These are phyloP conservation scores for Paecilomyces sp. DNA, from an alignment of 2,329 filamentous ascomycete genomes.

Conservation along the genomic window DNA sequence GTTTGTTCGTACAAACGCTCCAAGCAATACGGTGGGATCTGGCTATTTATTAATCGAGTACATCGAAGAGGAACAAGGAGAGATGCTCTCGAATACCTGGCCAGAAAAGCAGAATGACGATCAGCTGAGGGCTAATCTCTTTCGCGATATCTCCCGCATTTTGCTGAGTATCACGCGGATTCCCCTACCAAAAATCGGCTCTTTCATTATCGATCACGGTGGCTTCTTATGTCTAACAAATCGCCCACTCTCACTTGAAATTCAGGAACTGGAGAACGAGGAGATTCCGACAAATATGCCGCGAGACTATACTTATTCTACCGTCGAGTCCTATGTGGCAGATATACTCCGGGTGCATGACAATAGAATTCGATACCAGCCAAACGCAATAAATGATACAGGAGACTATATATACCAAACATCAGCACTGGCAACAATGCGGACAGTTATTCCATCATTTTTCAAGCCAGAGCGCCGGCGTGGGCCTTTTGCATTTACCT, in stretches of 20 bases:
- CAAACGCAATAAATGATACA: constrained; percentile 11
- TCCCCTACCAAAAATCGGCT: constrained; percentile 26
- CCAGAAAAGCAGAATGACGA: constrained; percentile 6
- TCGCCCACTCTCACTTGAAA: constrained; percentile 13
- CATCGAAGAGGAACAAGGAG: constrained; percentile 8
- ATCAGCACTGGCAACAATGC: constrained; percentile 3
- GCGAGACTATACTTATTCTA: not conserved
- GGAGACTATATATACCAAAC: constrained; percentile 7
- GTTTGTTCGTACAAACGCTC: not conserved
- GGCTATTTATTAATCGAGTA: constrained; percentile 16
- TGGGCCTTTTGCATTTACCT: constrained; percentile 24
- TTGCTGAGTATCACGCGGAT: constrained; percentile 10
- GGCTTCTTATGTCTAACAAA: constrained; percentile 12
- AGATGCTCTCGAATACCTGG: constrained; percentile 19
- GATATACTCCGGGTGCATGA: constrained; percentile 16
- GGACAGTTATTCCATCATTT: not conserved
- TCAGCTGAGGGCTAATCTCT: constrained; percentile 13
- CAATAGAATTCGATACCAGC: constrained; percentile 15
- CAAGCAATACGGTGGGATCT: not conserved
- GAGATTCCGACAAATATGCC: constrained; percentile 12
- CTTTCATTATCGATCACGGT: constrained; percentile 20
- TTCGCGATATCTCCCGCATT: constrained; percentile 11
- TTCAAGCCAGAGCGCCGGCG: constrained; percentile 17
- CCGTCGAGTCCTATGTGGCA: constrained; percentile 15
- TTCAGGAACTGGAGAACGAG: constrained; percentile 16